Percentiles rank a stretch among this genome's conserved stretches.
phyloP scores from a whole-genome alignment of 2,329 filamentous ascomycete genomes.

The Curvularia verruculosa region DNA sequence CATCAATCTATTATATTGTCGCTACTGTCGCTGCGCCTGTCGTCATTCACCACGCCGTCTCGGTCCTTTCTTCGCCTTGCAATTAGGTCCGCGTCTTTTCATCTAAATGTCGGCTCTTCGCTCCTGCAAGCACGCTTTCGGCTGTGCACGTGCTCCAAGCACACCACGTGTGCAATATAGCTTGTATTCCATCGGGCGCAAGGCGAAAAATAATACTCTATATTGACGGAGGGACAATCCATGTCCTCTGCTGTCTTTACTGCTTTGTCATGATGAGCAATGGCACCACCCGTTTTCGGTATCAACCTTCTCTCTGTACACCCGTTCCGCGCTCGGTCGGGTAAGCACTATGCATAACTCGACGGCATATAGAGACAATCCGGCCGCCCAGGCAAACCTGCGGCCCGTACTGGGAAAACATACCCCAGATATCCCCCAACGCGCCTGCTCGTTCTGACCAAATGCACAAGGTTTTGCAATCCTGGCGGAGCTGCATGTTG shows the following conservation, averaged over 20 bases:
- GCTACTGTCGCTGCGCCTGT: conserved; percentile 15
- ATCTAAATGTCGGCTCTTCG: conserved; percentile 39
- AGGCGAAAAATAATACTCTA: too few relatives aligned
- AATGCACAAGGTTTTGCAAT: background rate
- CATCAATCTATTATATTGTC: conserved; percentile 45
- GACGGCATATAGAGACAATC: background rate
- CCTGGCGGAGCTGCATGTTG: background rate
- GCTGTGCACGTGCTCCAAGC: background rate
- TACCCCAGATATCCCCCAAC: background rate
- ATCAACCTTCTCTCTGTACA: background rate
- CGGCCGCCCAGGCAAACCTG: background rate
- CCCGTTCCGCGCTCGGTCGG: conserved; percentile 36
- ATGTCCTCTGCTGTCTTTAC: conserved; percentile 24
- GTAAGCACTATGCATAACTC: conserved; percentile 9
- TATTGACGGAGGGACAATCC: conserved; percentile 26
- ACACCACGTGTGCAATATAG: conserved; percentile 24
- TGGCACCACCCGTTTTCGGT: conserved; percentile 1
- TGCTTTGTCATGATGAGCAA: conserved; percentile 17
- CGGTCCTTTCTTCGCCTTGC: conserved; percentile 22
- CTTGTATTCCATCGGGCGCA: background rate
- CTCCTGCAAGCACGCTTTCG: conserved; percentile 1
- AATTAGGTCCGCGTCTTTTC: conserved; percentile 34
- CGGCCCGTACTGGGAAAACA: background rate
- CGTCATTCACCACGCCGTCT: conserved; percentile 19
- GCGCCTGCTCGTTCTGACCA: background rate